Conservation (phyloP, 1,139 yeast genomes). For the Blastobotrys indianensis region DNA sequence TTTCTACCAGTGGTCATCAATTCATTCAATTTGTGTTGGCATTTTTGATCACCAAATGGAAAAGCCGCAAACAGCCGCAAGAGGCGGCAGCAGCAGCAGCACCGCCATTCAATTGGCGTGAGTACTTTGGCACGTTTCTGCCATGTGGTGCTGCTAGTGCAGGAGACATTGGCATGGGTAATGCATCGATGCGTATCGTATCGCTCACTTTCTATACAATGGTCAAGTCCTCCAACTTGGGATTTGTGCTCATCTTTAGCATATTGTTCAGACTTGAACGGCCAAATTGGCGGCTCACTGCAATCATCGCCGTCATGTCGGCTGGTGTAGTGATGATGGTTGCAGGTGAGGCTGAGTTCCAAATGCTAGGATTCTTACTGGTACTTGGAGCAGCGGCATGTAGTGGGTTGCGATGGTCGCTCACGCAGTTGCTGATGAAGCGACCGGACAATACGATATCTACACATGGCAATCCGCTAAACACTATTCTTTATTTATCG, state of each 20-base stretch:
- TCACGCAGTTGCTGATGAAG: constrained; percentile 75
- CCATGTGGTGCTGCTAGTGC: constrained; percentile 89
- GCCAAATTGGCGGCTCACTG: constrained; percentile 57
- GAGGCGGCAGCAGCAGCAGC: constrained; percentile 2
- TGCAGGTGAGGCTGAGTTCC: constrained; percentile 41
- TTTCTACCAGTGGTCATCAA: constrained; percentile 84
- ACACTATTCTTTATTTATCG: constrained; percentile 75
- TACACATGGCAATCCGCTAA: constrained; percentile 54
- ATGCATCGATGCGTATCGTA: constrained; percentile 71
- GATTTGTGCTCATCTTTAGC: constrained; percentile 84
- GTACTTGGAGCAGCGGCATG: constrained; percentile 74
- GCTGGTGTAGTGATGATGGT: constrained; percentile 86
- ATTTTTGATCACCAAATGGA: constrained; percentile 9
- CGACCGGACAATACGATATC: constrained; percentile 32
- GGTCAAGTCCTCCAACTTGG: constrained; percentile 79
- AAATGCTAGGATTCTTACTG: constrained; percentile 55
- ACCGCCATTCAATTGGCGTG: constrained; percentile 12
- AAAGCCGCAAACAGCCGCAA: constrained; percentile 9
- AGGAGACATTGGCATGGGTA: constrained; percentile 91
- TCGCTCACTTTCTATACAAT: constrained; percentile 86
- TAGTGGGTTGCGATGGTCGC: constrained; percentile 92
- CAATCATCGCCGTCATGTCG: constrained; percentile 73
- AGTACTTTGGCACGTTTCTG: constrained; percentile 45
- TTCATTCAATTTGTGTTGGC: constrained; percentile 44
- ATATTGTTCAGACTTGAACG: constrained; percentile 70